Evolutionary conservation across 2,329 filamentous ascomycete species (phyloP).

Genomic region (Diaporthe longicolla): DNA sequence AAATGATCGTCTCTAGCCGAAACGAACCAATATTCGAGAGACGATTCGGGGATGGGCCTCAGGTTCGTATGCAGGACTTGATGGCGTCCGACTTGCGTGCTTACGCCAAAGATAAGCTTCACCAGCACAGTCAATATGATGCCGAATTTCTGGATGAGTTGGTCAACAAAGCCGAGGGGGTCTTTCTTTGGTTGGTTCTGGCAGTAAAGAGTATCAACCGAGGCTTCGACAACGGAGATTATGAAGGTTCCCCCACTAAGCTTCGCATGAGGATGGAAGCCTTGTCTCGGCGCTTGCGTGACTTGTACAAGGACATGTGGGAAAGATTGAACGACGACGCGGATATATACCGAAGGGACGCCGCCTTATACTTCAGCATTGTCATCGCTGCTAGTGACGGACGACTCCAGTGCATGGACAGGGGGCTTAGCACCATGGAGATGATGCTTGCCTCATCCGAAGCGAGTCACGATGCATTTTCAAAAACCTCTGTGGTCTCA

Average conservation of each 20-base stretch:
- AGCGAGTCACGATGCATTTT: background rate
- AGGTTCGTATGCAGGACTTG: slow-evolving; percentile 12
- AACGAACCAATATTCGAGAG: slow-evolving; percentile 3
- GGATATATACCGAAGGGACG: background rate
- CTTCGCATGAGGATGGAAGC: background rate
- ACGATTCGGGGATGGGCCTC: background rate
- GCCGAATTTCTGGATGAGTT: background rate
- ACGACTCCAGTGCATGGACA: fast-evolving
- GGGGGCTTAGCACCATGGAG: background rate
- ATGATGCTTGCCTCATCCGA: background rate
- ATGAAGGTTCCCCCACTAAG: background rate
- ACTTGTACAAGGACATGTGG: slow-evolving; percentile 29
- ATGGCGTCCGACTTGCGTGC: background rate
- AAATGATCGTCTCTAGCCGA: slow-evolving; percentile 17
- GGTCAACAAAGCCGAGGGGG: background rate
- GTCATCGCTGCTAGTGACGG: background rate
- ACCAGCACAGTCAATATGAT: background rate
- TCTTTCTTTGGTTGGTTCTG: slow-evolving; percentile 8
- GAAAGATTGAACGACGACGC: background rate
- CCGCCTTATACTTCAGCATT: background rate
- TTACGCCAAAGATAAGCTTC: background rate
- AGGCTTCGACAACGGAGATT: background rate
- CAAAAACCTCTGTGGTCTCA: background rate
- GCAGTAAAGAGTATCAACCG: slow-evolving; percentile 9
- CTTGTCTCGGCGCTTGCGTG: background rate